These are phyloP conservation scores for Pleurotus ostreatus DNA, from an alignment of 768 basidiomycete genomes.

Conservation along the genomic window DNA sequence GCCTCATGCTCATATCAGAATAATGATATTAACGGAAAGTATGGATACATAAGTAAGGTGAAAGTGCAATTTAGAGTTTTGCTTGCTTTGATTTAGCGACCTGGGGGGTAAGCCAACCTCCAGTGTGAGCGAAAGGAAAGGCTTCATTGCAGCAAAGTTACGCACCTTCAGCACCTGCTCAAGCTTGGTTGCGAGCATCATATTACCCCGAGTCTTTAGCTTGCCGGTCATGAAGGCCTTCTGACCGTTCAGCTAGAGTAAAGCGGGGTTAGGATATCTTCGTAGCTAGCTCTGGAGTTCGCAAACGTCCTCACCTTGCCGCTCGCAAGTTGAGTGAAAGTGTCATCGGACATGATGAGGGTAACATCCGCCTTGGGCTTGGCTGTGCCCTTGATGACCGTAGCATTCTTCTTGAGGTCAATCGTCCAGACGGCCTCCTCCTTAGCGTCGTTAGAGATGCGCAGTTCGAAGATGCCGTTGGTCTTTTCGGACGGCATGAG, in stretches of 20 bases:
- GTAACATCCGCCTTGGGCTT: conserved; percentile 81
- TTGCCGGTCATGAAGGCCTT: conserved; percentile 96
- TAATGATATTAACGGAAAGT: neutral
- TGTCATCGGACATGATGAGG: conserved; percentile 73
- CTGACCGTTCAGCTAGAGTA: conserved; percentile 73
- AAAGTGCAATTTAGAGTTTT: neutral
- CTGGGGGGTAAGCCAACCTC: conserved; percentile 14
- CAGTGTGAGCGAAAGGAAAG: neutral
- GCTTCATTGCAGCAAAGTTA: neutral
- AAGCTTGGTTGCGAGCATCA: conserved; percentile 93
- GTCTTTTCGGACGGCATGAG: conserved; percentile 41
- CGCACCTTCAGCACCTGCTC: conserved; percentile 76
- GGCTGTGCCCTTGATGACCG: conserved; percentile 67
- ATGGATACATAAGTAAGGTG: neutral
- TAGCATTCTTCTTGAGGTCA: conserved; percentile 84
- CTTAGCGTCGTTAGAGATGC: conserved; percentile 68
- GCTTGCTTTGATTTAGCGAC: conserved; percentile 37
- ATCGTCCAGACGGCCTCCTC: conserved; percentile 84
- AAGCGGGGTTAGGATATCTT: too few species aligned
- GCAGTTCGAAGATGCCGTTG: conserved; percentile 85
- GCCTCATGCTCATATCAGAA: neutral
- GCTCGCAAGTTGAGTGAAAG: conserved; percentile 63
- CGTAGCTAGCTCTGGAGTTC: too few species aligned
- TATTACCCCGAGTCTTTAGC: conserved; percentile 87
- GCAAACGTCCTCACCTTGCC: conserved; percentile 53